Conservation (phyloP, 345 rosid genomes). For the Eucalyptus lansdowneana region DNA sequence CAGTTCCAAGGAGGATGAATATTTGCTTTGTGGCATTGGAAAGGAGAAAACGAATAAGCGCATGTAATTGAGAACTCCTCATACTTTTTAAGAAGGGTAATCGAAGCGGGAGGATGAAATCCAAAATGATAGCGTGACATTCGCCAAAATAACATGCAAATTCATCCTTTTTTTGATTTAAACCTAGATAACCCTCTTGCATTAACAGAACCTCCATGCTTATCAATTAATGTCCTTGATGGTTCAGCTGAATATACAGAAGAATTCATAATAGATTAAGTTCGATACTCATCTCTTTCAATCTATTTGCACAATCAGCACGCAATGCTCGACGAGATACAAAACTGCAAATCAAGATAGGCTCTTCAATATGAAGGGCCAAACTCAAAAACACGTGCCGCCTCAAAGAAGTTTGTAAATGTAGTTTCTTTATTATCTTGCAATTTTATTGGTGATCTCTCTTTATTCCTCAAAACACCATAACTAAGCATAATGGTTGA, state of each 20-base stretch:
- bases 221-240: not conserved
- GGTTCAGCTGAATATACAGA: not conserved
- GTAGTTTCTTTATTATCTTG: not conserved
- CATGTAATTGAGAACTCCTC: not conserved
- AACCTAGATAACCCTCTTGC: not conserved
- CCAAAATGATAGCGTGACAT: not conserved
- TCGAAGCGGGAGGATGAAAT: not conserved
- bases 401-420: not conserved
- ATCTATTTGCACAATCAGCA: not conserved
- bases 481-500: not conserved
- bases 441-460: not conserved
- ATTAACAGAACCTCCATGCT: not conserved
- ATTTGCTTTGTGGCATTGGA: not conserved
- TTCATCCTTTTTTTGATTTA: not conserved
- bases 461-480: not conserved
- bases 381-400: not conserved
- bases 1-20: not conserved
- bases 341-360: not conserved
- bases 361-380: not conserved
- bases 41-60: not conserved
- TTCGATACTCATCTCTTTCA: not conserved
- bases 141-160: not conserved
- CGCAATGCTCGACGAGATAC: not conserved
- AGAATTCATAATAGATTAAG: not conserved
- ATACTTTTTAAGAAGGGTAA: not conserved